Percentiles rank a stretch among this genome's conserved stretches.
phyloP scores from a whole-genome alignment of 768 basidiomycete species.

The Baorangia bicolor region DNA sequence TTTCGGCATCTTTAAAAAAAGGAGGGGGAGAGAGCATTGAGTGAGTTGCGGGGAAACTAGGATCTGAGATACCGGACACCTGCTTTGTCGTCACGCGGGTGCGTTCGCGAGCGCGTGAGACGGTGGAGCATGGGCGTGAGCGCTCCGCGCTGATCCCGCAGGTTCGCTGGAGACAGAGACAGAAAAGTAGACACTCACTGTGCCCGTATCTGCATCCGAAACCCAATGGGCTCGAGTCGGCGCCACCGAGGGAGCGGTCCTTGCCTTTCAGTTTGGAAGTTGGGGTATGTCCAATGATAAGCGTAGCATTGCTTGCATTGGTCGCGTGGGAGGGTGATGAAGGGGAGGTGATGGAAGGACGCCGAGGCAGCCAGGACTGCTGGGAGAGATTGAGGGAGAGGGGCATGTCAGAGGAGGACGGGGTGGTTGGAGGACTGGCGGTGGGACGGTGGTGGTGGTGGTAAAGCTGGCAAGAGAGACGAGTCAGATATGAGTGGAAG shows the following conservation, averaged over 20 bases:
- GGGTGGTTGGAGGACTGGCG: not conserved
- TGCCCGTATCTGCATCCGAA: constrained; percentile 4
- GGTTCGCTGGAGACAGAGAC: not conserved
- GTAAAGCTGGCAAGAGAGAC: constrained; percentile 14
- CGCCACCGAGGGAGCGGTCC: constrained; percentile 11
- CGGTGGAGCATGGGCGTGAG: not conserved
- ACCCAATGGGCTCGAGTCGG: constrained; percentile 3
- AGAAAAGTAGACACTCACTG: constrained; percentile 14
- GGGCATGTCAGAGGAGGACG: constrained; percentile 16
- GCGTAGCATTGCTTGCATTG: not conserved
- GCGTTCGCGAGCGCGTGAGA: constrained; percentile 3
- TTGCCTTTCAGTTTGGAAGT: constrained; percentile 15
- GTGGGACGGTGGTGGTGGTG: constrained; percentile 2
- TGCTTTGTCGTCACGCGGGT: constrained; percentile 1
- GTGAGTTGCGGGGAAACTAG: constrained; percentile 8
- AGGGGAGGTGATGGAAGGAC: constrained; percentile 16
- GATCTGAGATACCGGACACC: not conserved
- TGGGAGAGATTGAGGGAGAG: constrained; percentile 9
- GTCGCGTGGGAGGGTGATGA: not conserved
- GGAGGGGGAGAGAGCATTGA: not conserved
- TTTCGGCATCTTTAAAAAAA: constrained; percentile 19
- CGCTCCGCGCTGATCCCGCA: constrained; percentile 2
- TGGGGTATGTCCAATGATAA: not conserved
- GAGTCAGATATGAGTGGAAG: constrained; percentile 2
- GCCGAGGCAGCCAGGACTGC: constrained; percentile 23